phyloP scores from a whole-genome alignment of 805 yeast genomes.

The Ogataea paradorogensis region DNA sequence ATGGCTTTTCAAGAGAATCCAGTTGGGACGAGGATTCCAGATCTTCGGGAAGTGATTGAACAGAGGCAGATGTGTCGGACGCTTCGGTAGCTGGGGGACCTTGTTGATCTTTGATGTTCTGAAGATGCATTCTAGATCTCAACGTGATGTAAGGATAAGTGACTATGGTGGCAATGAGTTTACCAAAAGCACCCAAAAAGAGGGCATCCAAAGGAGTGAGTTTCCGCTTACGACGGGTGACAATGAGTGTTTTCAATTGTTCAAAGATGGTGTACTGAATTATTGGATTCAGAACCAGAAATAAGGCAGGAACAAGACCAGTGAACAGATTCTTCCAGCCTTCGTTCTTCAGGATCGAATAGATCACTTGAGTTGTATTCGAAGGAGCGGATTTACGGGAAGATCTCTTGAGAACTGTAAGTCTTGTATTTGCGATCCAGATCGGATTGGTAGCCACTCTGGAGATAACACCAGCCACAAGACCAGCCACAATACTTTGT shows the following conservation, averaged over 20 bases:
- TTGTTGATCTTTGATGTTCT: constrained; percentile 30
- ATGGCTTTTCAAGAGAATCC: constrained; percentile 23
- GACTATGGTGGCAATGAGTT: constrained; percentile 79
- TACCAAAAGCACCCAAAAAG: constrained; percentile 84
- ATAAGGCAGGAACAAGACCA: constrained; percentile 85
- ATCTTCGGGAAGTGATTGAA: constrained; percentile 24
- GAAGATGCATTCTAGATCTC: constrained; percentile 83
- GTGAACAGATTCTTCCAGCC: constrained; percentile 73
- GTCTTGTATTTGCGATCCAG: constrained; percentile 93
- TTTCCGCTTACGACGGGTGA: constrained; percentile 49
- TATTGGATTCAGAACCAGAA: constrained; percentile 83
- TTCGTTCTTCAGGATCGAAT: constrained; percentile 63
- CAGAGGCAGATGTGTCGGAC: constrained; percentile 17
- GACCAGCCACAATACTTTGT: constrained; percentile 74
- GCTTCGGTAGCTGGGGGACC: constrained; percentile 10
- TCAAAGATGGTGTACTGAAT: constrained; percentile 91
- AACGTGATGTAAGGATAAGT: constrained; percentile 92
- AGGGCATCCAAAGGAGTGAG: constrained; percentile 76
- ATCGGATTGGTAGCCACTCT: constrained; percentile 82
- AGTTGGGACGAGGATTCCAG: constrained; percentile 20
- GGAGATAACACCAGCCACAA: constrained; percentile 84
- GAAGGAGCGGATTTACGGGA: constrained; percentile 24
- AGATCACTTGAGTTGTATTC: constrained; percentile 46
- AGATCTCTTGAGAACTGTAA: constrained; percentile 54
- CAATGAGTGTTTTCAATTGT: constrained; percentile 68